These are phyloP conservation scores for Colletotrichum filicis DNA, from an alignment of 2,329 filamentous ascomycete genomes.

Conservation along the genomic window DNA sequence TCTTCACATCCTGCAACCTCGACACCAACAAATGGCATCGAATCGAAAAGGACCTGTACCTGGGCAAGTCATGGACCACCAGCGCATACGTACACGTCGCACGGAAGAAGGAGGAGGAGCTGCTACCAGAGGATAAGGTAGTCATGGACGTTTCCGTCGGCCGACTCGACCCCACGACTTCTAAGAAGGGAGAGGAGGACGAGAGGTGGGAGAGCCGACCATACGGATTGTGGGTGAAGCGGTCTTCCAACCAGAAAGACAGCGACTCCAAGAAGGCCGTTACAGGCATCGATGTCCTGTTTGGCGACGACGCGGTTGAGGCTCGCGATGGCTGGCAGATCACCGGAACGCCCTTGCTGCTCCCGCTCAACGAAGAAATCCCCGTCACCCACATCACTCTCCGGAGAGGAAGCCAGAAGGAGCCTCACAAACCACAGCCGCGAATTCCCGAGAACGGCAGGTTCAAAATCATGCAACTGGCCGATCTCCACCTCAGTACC, in stretches of 20 bases:
- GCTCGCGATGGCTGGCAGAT: slow-evolving; percentile 88
- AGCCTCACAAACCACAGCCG: slow-evolving; percentile 75
- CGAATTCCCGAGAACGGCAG: slow-evolving; percentile 88
- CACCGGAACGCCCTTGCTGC: slow-evolving; percentile 76
- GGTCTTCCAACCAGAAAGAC: slow-evolving; percentile 76
- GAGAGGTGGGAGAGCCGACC: slow-evolving; percentile 83
- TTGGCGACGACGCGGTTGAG: slow-evolving; percentile 91
- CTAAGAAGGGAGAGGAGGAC: slow-evolving; percentile 63
- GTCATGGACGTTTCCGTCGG: slow-evolving; percentile 83
- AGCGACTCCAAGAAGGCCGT: slow-evolving; percentile 80
- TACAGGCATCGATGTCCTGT: slow-evolving; percentile 86
- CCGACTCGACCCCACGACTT: slow-evolving; percentile 72
- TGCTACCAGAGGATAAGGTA: slow-evolving; percentile 78
- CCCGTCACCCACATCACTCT: slow-evolving; percentile 82
- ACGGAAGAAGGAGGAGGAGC: slow-evolving; percentile 87
- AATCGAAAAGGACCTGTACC: slow-evolving; percentile 84
- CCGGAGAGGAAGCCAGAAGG: slow-evolving; percentile 74
- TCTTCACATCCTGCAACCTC: slow-evolving; percentile 80
- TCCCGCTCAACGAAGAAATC: slow-evolving; percentile 71
- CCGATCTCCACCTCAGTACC: slow-evolving; percentile 94
- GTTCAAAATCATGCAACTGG: slow-evolving; percentile 97
- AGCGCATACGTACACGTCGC: slow-evolving; percentile 85
- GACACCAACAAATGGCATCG: slow-evolving; percentile 80
- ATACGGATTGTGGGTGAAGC: slow-evolving; percentile 84
- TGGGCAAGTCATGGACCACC: slow-evolving; percentile 77